phyloP scores from a whole-genome alignment of 2,329 filamentous ascomycete genomes.

The Cordyceps cateniannulata region DNA sequence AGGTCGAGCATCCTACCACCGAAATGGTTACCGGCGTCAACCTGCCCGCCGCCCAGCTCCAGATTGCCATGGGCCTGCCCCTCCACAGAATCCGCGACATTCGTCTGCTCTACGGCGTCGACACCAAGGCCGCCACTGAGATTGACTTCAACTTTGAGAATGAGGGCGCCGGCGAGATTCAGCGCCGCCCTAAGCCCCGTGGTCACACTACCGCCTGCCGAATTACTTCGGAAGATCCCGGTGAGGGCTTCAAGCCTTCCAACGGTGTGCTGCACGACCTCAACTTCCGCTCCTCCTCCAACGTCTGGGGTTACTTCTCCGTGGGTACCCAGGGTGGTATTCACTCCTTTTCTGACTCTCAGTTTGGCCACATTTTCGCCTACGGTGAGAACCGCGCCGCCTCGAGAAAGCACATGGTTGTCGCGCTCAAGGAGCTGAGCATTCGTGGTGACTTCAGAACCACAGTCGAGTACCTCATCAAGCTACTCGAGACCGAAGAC shows the following conservation, averaged over 20 bases:
- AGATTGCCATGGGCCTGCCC: slow-evolving; percentile 97
- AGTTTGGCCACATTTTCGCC: slow-evolving; percentile 98
- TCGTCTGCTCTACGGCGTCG: slow-evolving; percentile 88
- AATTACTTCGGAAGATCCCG: slow-evolving; percentile 98
- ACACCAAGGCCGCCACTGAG: slow-evolving; percentile 75
- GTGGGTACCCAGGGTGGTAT: slow-evolving; percentile 95
- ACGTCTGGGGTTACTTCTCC: slow-evolving; percentile 99
- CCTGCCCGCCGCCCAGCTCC: slow-evolving; percentile 91
- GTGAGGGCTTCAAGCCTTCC: slow-evolving; percentile 98
- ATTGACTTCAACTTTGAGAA: slow-evolving; percentile 97
- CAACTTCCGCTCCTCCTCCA: slow-evolving; percentile 97
- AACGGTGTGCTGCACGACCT: slow-evolving; percentile 98
- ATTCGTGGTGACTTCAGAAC: slow-evolving; percentile 99
- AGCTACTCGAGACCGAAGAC: slow-evolving; percentile 93
- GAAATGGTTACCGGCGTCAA: slow-evolving; percentile 99
- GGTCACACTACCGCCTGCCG: slow-evolving; percentile 97
- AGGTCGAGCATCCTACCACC: slow-evolving; percentile 98
- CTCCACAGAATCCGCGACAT: slow-evolving; percentile 95
- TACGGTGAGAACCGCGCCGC: slow-evolving; percentile 96
- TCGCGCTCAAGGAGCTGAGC: slow-evolving; percentile 95
- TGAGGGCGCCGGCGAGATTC: slow-evolving; percentile 72
- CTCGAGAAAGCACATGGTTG: slow-evolving; percentile 98
- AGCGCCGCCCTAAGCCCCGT: slow-evolving; percentile 87
- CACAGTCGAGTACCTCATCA: slow-evolving; percentile 97
- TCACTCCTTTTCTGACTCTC: slow-evolving; percentile 97